Percentiles rank a stretch among this genome's conserved stretches.
Conservation (phyloP, 495 filamentous ascomycete species). For the Filosporella fistucella region DNA sequence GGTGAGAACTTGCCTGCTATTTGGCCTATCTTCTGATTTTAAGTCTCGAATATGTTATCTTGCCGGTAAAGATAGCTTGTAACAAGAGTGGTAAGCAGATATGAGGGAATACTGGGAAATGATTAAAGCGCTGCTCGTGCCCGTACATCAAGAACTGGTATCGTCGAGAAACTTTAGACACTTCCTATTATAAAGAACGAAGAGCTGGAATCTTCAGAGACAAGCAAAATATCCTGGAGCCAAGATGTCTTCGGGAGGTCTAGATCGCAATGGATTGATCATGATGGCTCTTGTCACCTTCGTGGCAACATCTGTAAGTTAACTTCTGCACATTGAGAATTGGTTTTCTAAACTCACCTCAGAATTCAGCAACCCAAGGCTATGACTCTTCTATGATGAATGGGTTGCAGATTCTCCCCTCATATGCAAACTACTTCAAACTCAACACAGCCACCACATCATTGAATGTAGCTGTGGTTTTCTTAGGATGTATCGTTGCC, state of each 20-base stretch:
- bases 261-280: neutral
- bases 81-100: too few species aligned
- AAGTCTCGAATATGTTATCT: too few species aligned
- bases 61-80: too few species aligned
- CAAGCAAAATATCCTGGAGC: too few species aligned
- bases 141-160: too few species aligned
- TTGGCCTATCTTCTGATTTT: too few species aligned
- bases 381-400: conserved; percentile 44
- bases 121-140: too few species aligned
- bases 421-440: conserved; percentile 45
- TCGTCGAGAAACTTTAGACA: too few species aligned
- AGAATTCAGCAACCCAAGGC: conserved; percentile 21
- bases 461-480: conserved; percentile 17
- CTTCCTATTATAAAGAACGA: too few species aligned
- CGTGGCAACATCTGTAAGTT: neutral
- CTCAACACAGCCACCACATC: conserved; percentile 24
- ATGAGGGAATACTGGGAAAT: too few species aligned
- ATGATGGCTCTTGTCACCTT: neutral
- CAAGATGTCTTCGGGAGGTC: neutral
- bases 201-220: too few species aligned
- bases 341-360: neutral
- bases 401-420: conserved; percentile 45
- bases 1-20: too few species aligned
- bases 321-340: neutral
- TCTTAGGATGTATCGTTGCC: conserved; percentile 6